Conservation (phyloP, 768 basidiomycete genomes). For the Rossbeevera mucosa region DNA sequence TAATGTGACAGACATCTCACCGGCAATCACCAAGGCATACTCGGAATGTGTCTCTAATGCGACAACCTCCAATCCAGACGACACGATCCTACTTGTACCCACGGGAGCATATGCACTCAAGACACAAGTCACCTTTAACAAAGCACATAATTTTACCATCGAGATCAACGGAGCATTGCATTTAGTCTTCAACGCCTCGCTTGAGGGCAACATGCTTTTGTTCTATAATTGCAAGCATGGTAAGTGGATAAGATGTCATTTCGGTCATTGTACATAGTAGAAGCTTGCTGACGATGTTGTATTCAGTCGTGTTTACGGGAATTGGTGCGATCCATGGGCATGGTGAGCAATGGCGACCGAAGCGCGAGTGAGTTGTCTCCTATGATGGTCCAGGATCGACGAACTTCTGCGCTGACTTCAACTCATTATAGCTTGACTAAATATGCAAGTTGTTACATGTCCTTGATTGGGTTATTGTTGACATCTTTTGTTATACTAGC, state of each 20-base stretch:
- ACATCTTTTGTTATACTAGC: not conserved
- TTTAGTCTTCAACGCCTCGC: not conserved
- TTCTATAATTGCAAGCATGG: constrained; percentile 3
- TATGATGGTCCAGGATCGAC: not conserved
- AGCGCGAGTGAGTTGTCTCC: not conserved
- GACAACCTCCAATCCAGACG: not conserved
- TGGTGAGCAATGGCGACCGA: constrained; percentile 1
- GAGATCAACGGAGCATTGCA: constrained; percentile 3
- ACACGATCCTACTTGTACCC: constrained; percentile 10
- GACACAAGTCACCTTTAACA: not conserved
- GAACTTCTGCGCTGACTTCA: not conserved
- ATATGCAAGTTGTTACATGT: not conserved
- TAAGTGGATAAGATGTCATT: not conserved
- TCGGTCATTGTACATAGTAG: not conserved
- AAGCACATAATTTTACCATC: not conserved
- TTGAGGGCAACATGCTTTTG: constrained; percentile 1
- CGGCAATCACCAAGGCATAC: constrained; percentile 5
- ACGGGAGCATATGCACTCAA: constrained; percentile 1
- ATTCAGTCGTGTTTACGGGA: constrained; percentile 5
- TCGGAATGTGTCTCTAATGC: not conserved
- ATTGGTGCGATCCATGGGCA: constrained; percentile 9
- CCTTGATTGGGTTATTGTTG: not conserved
- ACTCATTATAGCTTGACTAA: not conserved
- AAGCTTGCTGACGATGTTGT: not conserved
- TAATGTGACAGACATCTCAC: constrained; percentile 1